A percentile compares a stretch with the other conserved stretches of the same genome.
Evolutionary conservation across 768 basidiomycete genomes (phyloP).

Genomic region (Lentinula aciculospora): DNA sequence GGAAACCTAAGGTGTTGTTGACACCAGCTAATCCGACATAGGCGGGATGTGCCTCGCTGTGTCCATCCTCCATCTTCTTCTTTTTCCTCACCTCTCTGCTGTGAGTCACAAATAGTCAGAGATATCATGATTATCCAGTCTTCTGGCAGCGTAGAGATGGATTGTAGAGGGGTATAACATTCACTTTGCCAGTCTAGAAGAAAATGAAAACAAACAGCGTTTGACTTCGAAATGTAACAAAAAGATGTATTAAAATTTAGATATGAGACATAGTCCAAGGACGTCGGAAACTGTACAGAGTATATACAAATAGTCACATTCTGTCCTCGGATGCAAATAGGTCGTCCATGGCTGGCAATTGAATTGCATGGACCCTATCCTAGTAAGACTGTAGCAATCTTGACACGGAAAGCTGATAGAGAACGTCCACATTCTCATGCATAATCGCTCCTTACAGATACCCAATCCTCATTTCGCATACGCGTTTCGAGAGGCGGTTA

Average conservation of each 20-base stretch:
- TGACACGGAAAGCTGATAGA: neutral
- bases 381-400: neutral
- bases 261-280: too few species aligned
- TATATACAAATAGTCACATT: too few species aligned
- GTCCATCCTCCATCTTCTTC: neutral
- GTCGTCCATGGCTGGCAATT: neutral
- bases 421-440: neutral
- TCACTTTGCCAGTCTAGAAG: neutral
- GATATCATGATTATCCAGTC: neutral
- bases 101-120: neutral
- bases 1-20: neutral
- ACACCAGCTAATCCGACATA: neutral
- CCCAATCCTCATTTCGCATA: neutral
- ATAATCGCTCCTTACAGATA: neutral
- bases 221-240: too few species aligned
- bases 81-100: neutral
- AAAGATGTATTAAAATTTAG: too few species aligned
- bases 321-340: too few species aligned
- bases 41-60: neutral
- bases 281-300: too few species aligned
- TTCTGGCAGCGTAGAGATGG: neutral
- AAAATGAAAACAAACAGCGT: neutral
- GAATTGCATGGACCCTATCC: neutral
- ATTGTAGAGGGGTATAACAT: too few species aligned
- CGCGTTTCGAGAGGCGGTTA: too few species aligned